A percentile compares a stretch with the other conserved stretches of the same genome.
Evolutionary conservation across 257 asterid genomes (phyloP).

Genomic region (Przewalskia tangutica): DNA sequence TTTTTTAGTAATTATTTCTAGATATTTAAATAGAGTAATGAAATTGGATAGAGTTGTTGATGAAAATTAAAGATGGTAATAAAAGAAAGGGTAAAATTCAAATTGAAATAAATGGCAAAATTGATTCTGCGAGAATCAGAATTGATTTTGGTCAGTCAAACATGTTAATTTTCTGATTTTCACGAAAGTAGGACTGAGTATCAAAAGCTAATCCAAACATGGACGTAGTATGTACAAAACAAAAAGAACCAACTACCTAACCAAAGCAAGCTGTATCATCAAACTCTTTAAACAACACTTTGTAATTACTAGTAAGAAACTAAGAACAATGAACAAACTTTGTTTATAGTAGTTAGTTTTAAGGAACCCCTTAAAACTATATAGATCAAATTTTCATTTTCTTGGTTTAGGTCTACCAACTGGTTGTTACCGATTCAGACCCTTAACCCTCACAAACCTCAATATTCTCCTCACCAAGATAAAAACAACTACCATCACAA

Average conservation of each 20-base stretch:
- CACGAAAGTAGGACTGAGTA: no score
- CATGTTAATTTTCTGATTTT: no score
- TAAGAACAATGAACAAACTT: not conserved
- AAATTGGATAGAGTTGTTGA: no score
- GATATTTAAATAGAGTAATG: no score
- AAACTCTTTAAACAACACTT: slow-evolving; percentile 1
- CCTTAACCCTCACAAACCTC: slow-evolving; percentile 14
- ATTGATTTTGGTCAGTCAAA: no score
- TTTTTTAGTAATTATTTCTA: no score
- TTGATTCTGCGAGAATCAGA: no score
- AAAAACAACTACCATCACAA: slow-evolving; percentile 18
- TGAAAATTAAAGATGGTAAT: no score
- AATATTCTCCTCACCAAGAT: slow-evolving; percentile 10
- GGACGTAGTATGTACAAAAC: not conserved
- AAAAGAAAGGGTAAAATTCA: no score
- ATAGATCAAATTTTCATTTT: slow-evolving; percentile 12
- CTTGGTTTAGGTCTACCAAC: slow-evolving; percentile 60
- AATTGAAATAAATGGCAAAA: no score
- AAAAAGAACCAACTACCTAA: not conserved
- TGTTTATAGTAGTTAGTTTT: not conserved
- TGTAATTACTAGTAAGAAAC: not conserved
- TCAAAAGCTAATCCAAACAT: no score
- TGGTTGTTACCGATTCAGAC: slow-evolving; percentile 54
- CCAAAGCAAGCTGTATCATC: slow-evolving; percentile 2
- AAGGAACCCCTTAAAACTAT: not conserved